These are phyloP conservation scores for Saitozyma podzolica DNA, from an alignment of 768 basidiomycete genomes.

Conservation along the genomic window DNA sequence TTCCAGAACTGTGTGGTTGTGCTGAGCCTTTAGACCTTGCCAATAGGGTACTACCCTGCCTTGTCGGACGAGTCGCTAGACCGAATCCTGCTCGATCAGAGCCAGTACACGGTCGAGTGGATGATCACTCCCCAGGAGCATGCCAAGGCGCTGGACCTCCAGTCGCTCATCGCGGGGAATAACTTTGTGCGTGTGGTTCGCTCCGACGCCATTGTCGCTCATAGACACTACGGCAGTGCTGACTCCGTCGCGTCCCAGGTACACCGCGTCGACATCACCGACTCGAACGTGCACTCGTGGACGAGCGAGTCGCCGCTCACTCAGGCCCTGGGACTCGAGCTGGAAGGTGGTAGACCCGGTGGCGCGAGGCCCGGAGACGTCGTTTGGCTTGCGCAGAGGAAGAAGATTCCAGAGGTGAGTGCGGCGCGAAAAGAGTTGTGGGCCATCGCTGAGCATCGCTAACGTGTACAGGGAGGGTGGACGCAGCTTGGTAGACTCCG, in stretches of 20 bases:
- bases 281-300: conserved; percentile 43
- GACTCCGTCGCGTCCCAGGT: conserved; percentile 22
- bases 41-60: conserved; percentile 50
- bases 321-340: conserved; percentile 28
- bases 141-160: conserved; percentile 31
- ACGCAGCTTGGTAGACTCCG: conserved; percentile 72
- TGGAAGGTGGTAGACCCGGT: conserved; percentile 33
- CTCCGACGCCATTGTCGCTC: no score
- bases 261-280: conserved; percentile 46
- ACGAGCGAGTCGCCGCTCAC: conserved; percentile 38
- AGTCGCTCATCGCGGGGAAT: conserved; percentile 23
- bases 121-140: conserved; percentile 43
- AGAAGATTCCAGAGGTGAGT: conserved; percentile 50
- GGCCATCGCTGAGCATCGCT: neutral
- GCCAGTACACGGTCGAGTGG: conserved; percentile 48
- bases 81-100: conserved; percentile 45
- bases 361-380: conserved; percentile 49
- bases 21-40: conserved; percentile 37
- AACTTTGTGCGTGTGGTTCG: conserved; percentile 21
- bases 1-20: neutral
- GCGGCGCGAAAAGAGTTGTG: neutral
- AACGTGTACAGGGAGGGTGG: conserved; percentile 69
- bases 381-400: conserved; percentile 49
- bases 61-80: conserved; percentile 49
- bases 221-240: neutral